Conservation (phyloP, 2,329 filamentous ascomycete genomes). For the Thermothelomyces thermophilus region DNA sequence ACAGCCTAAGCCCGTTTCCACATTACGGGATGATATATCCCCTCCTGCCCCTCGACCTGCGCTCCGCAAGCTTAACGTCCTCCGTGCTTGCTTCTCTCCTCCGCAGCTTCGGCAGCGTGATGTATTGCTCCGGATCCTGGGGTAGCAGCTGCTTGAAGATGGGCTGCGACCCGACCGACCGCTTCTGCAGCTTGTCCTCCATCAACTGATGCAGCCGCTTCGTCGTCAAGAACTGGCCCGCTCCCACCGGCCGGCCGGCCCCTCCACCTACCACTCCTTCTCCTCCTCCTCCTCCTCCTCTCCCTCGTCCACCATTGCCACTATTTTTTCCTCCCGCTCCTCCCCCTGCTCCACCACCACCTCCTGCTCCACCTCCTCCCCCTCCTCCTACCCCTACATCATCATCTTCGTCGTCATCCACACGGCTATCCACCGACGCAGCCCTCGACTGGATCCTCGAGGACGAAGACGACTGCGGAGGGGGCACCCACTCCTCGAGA, state of each 20-base stretch:
- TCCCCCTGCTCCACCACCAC: not conserved
- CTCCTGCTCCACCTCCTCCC: not conserved
- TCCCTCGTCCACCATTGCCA: too few species aligned
- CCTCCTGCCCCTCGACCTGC: not conserved
- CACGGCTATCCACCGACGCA: not conserved
- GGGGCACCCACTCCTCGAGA: conserved; percentile 16
- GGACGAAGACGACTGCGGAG: not conserved
- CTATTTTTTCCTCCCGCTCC: not conserved
- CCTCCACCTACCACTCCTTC: not conserved
- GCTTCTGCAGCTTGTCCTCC: conserved; percentile 24
- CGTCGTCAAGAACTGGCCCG: conserved; percentile 18
- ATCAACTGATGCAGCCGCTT: conserved; percentile 26
- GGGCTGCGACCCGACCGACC: conserved; percentile 22
- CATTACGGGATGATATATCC: not conserved
- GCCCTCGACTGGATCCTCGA: not conserved
- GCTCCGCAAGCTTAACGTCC: not conserved
- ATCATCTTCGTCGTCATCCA: not conserved
- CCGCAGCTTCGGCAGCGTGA: conserved; percentile 23
- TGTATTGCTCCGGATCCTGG: conserved; percentile 25
- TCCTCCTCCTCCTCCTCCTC: not conserved
- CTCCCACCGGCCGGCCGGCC: not conserved
- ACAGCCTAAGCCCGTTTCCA: too few species aligned
- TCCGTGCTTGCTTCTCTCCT: not conserved
- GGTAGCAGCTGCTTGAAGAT: conserved; percentile 28
- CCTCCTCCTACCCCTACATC: not conserved